Percentiles rank a stretch among this genome's conserved stretches.
Evolutionary conservation across 768 basidiomycete genomes (phyloP).

Genomic region (Tulasnella sp.): DNA sequence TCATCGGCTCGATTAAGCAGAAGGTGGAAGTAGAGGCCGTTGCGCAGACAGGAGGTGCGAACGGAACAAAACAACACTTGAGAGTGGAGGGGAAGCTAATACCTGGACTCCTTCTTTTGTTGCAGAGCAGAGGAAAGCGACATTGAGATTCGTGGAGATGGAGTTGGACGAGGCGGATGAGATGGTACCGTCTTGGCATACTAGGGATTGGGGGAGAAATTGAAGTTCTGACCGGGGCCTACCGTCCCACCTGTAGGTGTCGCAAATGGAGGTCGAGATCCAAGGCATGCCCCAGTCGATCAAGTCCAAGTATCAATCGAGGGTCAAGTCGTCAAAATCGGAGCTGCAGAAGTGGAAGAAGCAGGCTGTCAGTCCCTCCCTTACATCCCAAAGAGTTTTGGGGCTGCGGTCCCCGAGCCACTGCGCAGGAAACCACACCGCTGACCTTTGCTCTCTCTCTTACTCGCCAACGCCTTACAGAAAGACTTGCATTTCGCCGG

Average conservation of each 20-base stretch:
- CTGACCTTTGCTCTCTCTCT: background rate
- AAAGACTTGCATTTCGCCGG: slow-evolving; percentile 63
- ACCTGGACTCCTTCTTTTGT: background rate
- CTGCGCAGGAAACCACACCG: too few species aligned
- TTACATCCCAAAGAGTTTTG: background rate
- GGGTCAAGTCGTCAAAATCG: slow-evolving; percentile 66
- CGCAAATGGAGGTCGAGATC: slow-evolving; percentile 99
- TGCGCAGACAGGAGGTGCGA: slow-evolving; percentile 61
- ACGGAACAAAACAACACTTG: background rate
- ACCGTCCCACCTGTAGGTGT: slow-evolving; percentile 48
- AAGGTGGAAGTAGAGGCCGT: slow-evolving; percentile 68
- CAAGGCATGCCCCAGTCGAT: slow-evolving; percentile 87
- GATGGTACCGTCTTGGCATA: slow-evolving; percentile 52
- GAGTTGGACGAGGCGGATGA: slow-evolving; percentile 98
- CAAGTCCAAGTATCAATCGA: slow-evolving; percentile 63
- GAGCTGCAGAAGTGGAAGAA: slow-evolving; percentile 76
- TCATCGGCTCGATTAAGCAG: slow-evolving; percentile 62
- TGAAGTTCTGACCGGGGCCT: slow-evolving; percentile 6
- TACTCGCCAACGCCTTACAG: slow-evolving; percentile 25
- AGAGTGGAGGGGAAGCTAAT: background rate
- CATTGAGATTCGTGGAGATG: slow-evolving; percentile 79
- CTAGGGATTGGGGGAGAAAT: background rate
- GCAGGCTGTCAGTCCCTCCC: slow-evolving; percentile 34
- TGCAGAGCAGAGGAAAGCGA: slow-evolving; percentile 71
- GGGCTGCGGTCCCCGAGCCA: too few species aligned